A percentile compares a stretch with the other conserved stretches of the same genome.
Conservation (phyloP, 768 basidiomycete species). For the Clitopilus passeckerianus region DNA sequence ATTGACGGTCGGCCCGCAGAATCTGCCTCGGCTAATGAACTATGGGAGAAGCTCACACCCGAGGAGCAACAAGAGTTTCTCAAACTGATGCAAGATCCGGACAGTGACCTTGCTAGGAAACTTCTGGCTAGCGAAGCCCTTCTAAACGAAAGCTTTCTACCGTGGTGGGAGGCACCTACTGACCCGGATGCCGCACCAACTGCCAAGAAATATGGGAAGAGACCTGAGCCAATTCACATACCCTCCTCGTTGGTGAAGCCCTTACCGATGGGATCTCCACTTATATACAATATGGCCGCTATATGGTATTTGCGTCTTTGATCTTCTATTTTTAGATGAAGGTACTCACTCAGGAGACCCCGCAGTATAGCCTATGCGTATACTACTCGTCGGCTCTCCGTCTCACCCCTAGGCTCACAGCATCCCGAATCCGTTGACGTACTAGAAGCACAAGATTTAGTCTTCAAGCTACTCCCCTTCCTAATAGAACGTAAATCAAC, state of each 20-base stretch:
- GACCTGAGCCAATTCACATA: constrained; percentile 40
- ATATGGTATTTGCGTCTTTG: constrained; percentile 47
- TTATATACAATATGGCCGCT: constrained; percentile 68
- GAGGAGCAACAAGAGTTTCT: constrained; percentile 59
- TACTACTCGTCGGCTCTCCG: constrained; percentile 54
- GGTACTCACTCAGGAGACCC: constrained; percentile 1
- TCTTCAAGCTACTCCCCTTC: constrained; percentile 61
- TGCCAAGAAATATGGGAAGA: constrained; percentile 23
- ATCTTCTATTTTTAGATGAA: neutral
- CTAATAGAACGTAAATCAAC: constrained; percentile 55
- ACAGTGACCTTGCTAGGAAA: constrained; percentile 52
- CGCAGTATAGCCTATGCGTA: constrained; percentile 67
- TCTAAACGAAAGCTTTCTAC: constrained; percentile 39
- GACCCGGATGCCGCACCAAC: constrained; percentile 2
- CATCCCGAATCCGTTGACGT: constrained; percentile 35
- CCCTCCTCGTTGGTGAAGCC: constrained; percentile 40
- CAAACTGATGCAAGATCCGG: constrained; percentile 53
- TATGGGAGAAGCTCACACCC: constrained; percentile 61
- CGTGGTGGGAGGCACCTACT: constrained; percentile 69
- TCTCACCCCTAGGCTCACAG: constrained; percentile 49
- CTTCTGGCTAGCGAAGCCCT: constrained; percentile 58
- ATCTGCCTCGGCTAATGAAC: constrained; percentile 43
- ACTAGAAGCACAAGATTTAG: constrained; percentile 37
- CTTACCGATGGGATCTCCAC: constrained; percentile 27
- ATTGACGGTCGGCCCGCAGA: constrained; percentile 33